phyloP scores from a whole-genome alignment of 208 protist species.

The Leptomonas seymouri region DNA sequence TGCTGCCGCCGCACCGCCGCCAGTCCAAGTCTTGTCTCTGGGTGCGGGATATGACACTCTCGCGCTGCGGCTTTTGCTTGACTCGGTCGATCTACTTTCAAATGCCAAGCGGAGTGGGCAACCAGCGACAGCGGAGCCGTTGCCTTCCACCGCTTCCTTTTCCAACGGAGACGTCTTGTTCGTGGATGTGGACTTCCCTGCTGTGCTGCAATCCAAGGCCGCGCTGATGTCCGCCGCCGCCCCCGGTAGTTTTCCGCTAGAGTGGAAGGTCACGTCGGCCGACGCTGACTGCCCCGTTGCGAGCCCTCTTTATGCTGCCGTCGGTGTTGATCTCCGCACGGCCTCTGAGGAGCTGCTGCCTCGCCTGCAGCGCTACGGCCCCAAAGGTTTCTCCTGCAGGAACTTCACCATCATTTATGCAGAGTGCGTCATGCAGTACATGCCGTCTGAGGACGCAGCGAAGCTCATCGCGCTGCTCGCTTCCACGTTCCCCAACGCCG shows the following conservation, averaged over 20 bases:
- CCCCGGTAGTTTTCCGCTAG: conserved; percentile 45
- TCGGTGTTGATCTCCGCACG: conserved; percentile 80
- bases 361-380: conserved; percentile 25
- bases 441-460: conserved; percentile 59
- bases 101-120: no score
- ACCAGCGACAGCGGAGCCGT: background rate
- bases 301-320: conserved; percentile 53
- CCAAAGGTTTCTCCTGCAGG: conserved; percentile 32
- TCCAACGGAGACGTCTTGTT: conserved; percentile 47
- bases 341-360: conserved; percentile 40
- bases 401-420: conserved; percentile 86
- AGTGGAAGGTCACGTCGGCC: conserved; percentile 33
- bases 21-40: conserved; percentile 85
- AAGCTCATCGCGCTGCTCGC: conserved; percentile 62
- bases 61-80: conserved; percentile 60
- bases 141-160: background rate
- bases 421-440: conserved; percentile 94
- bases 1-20: background rate
- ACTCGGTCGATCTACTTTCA: conserved; percentile 19
- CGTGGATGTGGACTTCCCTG: conserved; percentile 84
- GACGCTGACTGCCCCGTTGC: conserved; percentile 19
- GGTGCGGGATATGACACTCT: conserved; percentile 91
- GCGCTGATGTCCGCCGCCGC: conserved; percentile 69
- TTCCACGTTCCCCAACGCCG: conserved; percentile 47
- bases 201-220: conserved; percentile 76